Percentiles rank a stretch among this genome's conserved stretches.
phyloP scores from a whole-genome alignment of 2,329 filamentous ascomycete species.

The Cladosporium sp. region DNA sequence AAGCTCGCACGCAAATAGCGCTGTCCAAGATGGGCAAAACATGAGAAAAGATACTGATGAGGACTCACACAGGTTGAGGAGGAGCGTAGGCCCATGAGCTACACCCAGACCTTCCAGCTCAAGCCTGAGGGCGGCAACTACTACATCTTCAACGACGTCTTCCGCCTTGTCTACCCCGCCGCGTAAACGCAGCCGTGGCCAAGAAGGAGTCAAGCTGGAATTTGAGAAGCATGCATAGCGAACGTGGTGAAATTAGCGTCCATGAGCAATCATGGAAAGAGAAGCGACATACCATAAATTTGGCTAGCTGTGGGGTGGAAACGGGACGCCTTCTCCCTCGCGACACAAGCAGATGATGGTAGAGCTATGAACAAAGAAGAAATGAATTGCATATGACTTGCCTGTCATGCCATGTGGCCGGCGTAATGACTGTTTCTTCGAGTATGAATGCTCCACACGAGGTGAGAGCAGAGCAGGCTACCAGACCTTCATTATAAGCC shows the following conservation, averaged over 20 bases:
- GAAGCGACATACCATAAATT: constrained; percentile 2
- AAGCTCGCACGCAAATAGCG: constrained; percentile 33
- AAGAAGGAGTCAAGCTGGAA: not conserved
- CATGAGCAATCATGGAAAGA: not conserved
- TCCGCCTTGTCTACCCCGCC: constrained; percentile 73
- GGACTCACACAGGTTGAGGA: constrained; percentile 66
- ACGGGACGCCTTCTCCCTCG: not conserved
- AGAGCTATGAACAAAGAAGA: constrained; percentile 8
- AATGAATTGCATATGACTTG: not conserved
- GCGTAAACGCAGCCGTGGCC: not conserved
- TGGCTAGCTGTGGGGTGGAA: not conserved
- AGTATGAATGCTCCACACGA: no score
- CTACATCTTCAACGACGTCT: constrained; percentile 92
- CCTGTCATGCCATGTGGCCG: no score
- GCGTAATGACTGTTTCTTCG: no score
- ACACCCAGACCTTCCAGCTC: constrained; percentile 85
- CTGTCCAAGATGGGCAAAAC: not conserved
- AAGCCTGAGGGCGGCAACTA: constrained; percentile 67
- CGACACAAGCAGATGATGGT: not conserved
- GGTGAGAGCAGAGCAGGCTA: no score
- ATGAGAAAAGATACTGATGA: not conserved
- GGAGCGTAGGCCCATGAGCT: constrained; percentile 82
- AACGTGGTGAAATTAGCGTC: not conserved
- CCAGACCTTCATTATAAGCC: no score
- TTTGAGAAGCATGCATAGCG: not conserved